Evolutionary conservation across 2,329 filamentous ascomycete species (phyloP), one percentile per base, ranked within the genome.

Genomic region (Dothideomycetes sp.): DNA sequence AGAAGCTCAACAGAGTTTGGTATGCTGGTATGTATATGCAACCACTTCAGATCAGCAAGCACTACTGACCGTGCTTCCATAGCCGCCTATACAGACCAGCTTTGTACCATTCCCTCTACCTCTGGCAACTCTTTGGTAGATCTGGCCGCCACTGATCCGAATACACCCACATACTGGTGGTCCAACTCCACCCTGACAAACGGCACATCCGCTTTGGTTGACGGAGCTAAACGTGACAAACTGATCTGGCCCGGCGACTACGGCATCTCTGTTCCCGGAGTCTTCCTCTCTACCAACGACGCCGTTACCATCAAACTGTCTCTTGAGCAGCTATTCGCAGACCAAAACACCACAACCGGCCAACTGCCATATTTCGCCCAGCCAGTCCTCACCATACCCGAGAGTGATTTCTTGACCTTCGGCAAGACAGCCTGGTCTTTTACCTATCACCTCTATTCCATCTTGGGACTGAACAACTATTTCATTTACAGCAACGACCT

Each of bases 191-290:
- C 63, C 0, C 60, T 65, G 36, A 56, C 61, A 0, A 59, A 60
- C 18, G 60, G 61, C 1, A 53, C 46, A 1, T 59, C 56, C 10
- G 50, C 52, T 4, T 45, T 65, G 8, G 57, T 60, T 1, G 74
- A 79, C 50, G 75, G 74, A 11, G 70, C 72, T 1, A 78, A 78
- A 51, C 63, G 75, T 22, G 75, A 78, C 48, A 64, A 72, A 7
- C 59, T 73, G 14, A 69, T 79, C 2, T 79, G 74, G 73, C 68
- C 75, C 9, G 75, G 75, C 1, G 76, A 80, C 49, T 73, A 79
- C 62, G 65, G 66, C 4, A 72, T 77, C 44, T 69, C 72, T 4
- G 61, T 73, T 0, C 72, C 73, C 3, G 65, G 61, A 22, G 65
- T 74, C 10, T 66, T 71, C 8, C 66, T 75, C 2, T 72, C 69